Conservation (phyloP, 164 flowering plant species). For the Houttuynia cordata region DNA sequence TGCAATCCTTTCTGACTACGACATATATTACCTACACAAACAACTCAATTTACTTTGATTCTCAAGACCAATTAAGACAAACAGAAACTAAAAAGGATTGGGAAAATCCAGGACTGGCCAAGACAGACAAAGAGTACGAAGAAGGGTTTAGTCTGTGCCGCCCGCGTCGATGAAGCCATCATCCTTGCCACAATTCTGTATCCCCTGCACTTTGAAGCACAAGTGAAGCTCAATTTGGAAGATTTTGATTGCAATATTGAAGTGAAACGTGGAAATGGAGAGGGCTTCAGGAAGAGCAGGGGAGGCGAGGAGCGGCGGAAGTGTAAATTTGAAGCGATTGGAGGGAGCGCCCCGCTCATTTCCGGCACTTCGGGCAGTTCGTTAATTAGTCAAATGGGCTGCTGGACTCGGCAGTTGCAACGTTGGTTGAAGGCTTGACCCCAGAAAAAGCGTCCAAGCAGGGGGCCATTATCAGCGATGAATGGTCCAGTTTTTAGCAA, state of each 20-base stretch:
- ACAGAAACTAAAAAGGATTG: neutral
- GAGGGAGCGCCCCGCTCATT: too few species aligned
- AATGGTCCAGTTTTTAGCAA: too few species aligned
- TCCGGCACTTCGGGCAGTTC: too few species aligned
- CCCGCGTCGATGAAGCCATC: conserved; percentile 16
- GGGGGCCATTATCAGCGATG: too few species aligned
- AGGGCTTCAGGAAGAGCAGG: neutral
- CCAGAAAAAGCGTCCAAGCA: too few species aligned
- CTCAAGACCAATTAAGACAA: neutral
- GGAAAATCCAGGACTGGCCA: conserved; percentile 21
- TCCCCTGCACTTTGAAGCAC: neutral
- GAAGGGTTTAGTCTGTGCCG: conserved; percentile 42
- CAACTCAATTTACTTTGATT: neutral
- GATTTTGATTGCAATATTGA: too few species aligned
- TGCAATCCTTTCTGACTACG: conserved; percentile 67
- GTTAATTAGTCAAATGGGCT: too few species aligned
- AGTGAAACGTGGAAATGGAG: neutral
- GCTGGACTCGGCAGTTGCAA: too few species aligned
- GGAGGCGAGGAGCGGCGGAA: neutral
- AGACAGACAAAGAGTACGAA: conserved; percentile 91
- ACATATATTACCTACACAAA: conserved; percentile 48
- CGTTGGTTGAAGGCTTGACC: too few species aligned
- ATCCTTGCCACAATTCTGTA: neutral
- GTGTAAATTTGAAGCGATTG: conserved; percentile 1
- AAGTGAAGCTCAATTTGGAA: neutral